Base-by-base conservation (phyloP, 306 rosid genomes). In the Vicia sativa region DNA sequence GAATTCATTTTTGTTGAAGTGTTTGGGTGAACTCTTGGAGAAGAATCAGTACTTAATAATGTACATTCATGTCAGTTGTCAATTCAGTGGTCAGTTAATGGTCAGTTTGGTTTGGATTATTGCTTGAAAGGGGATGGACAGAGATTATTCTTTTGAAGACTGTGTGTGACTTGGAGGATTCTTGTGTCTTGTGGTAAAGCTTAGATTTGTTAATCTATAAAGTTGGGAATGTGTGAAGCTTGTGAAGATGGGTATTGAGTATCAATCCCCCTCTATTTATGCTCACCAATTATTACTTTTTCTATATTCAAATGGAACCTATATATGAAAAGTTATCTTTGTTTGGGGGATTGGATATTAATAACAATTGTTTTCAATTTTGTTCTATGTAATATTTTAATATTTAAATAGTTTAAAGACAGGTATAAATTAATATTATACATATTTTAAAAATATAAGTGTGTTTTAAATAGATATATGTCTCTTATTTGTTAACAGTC, bases 1-100 rank as follows among this genome's bases (percentile, higher is more conserved):
- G 67, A 61, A 72, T 25, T 78, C 88, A 82, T 84, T 19, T 23
- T 8, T 7, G 29, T 81, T 79, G 83, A 77, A 79, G 84, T 83
- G 89, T 79, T 75, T 83, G 84, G 83, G 72, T 12, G 81, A 81
- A 74, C 79, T 61, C 67, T 67, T 64, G 56, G 11, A 50, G 60
- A 31, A 34, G 34, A 1, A 42, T 5, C 26, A 16, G 56, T 56
- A 61, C 49, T 61, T 61, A 61, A 37, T 19, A 43, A 61, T 54
- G 69, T 66, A 25, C 9, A 44, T 67, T 64, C 19, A 43, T 39
- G 39, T 39, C 29, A 66, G 38, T 61, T 49, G 55, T 48, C 55
- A 48, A 48, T 14, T 53, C 57, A 55, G 57, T 11, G 62, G 71
- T 15, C 52, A 45, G 2, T 46, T 46, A 46, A 46, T 23, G 43